Evolutionary conservation across 1,139 yeast species (phyloP).

Genomic region (Debaryomycetaceae sp.): DNA sequence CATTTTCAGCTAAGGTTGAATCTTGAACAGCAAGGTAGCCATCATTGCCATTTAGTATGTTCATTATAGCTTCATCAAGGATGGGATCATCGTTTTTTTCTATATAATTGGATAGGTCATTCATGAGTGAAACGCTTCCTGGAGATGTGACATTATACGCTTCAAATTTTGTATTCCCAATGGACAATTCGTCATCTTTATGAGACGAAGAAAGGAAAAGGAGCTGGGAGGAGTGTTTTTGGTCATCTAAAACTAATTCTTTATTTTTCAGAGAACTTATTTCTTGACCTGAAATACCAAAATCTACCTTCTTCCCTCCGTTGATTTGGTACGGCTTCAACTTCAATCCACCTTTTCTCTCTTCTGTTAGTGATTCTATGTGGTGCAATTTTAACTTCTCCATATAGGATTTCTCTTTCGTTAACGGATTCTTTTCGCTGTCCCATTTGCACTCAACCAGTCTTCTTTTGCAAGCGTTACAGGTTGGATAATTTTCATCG

Average conservation of each 20-base stretch:
- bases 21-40: not conserved
- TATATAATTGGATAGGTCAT: not conserved
- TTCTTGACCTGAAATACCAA: not conserved
- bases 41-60: not conserved
- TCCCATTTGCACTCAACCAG: slow-evolving; percentile 18
- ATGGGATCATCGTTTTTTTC: not conserved
- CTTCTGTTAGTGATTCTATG: not conserved
- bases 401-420: not conserved
- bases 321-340: not conserved
- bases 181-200: not conserved
- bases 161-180: not conserved
- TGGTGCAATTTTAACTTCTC: not conserved
- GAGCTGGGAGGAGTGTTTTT: too few species aligned
- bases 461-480: slow-evolving; percentile 21
- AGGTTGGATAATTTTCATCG: slow-evolving; percentile 25
- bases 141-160: not conserved
- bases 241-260: not conserved
- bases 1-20: not conserved
- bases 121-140: not conserved
- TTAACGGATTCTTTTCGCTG: slow-evolving; percentile 3
- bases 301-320: not conserved
- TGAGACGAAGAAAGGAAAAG: too few species aligned
- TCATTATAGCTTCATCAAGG: not conserved
- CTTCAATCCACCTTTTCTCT: not conserved
- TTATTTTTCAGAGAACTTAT: not conserved